Evolutionary conservation across 805 yeast species (phyloP).

Genomic region (Saturnispora besseyi): DNA sequence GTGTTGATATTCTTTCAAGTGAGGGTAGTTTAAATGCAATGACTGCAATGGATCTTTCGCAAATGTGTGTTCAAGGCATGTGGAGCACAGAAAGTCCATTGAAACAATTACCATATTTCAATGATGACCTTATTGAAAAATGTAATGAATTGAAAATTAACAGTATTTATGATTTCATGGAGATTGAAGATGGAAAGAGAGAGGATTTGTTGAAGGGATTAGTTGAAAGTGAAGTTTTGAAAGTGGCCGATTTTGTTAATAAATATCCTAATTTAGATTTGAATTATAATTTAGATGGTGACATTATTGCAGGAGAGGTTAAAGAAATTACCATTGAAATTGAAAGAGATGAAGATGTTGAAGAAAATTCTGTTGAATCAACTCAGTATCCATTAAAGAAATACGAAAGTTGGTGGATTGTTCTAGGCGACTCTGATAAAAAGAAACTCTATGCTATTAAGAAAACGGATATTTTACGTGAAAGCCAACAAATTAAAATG

Average conservation of each 20-base stretch:
- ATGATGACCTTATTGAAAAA: slow-evolving; percentile 39
- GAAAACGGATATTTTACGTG: slow-evolving; percentile 46
- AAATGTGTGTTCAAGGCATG: slow-evolving; percentile 78
- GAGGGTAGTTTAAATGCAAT: slow-evolving; percentile 75
- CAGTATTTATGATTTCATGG: slow-evolving; percentile 71
- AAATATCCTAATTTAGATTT: slow-evolving; percentile 80
- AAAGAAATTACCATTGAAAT: slow-evolving; percentile 40
- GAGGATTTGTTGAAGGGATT: slow-evolving; percentile 50
- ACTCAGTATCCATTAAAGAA: slow-evolving; percentile 53
- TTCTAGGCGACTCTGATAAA: slow-evolving; percentile 57
- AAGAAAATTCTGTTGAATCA: slow-evolving; percentile 49
- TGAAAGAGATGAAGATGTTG: slow-evolving; percentile 70
- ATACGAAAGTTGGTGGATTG: slow-evolving; percentile 79
- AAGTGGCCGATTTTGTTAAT: slow-evolving; percentile 83
- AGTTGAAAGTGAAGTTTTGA: slow-evolving; percentile 39
- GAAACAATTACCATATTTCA: slow-evolving; percentile 70
- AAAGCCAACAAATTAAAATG: slow-evolving; percentile 43
- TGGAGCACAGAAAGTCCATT: slow-evolving; percentile 77
- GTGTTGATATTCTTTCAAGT: slow-evolving; percentile 68
- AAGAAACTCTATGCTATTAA: slow-evolving; percentile 66
- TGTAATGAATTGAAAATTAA: slow-evolving; percentile 50
- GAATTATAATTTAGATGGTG: slow-evolving; percentile 39
- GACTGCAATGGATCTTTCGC: slow-evolving; percentile 77
- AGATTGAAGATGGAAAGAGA: slow-evolving; percentile 56
- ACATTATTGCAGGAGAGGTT: slow-evolving; percentile 37